Evolutionary conservation across 2,329 filamentous ascomycete genomes (phyloP).

Genomic region (Chrysoporthe cubensis): DNA sequence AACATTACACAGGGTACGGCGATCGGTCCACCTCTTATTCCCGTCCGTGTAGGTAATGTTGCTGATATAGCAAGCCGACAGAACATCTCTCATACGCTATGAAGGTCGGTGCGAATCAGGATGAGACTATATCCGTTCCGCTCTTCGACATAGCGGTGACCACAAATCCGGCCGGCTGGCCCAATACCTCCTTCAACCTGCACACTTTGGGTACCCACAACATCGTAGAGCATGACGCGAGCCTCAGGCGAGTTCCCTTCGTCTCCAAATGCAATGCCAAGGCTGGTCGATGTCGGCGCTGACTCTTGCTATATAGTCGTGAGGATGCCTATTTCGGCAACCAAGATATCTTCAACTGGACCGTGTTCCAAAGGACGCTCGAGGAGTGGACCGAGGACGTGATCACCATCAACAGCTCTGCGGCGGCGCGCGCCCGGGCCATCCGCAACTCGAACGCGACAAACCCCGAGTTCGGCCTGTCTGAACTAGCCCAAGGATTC

Average conservation of each 20-base stretch:
- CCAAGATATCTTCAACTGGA: conserved; percentile 55
- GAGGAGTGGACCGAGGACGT: conserved; percentile 13
- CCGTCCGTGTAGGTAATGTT: background rate
- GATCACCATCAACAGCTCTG: conserved; percentile 16
- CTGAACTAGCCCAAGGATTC: conserved; percentile 50
- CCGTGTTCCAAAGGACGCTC: conserved; percentile 42
- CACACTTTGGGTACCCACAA: conserved; percentile 48
- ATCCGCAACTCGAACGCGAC: conserved; percentile 16
- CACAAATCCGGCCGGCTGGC: conserved; percentile 15
- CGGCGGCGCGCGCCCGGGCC: conserved; percentile 12
- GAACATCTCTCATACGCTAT: conserved; percentile 13
- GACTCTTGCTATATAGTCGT: conserved; percentile 39
- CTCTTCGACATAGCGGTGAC: conserved; percentile 17
- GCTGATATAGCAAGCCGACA: background rate
- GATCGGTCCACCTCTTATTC: background rate
- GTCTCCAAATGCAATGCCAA: background rate
- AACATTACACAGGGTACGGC: conserved; percentile 21
- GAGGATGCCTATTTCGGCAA: conserved; percentile 54
- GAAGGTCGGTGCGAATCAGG: conserved; percentile 20
- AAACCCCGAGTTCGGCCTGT: conserved; percentile 36
- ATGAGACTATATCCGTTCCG: conserved; percentile 14
- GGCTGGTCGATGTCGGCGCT: background rate
- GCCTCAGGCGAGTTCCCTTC: conserved; percentile 40
- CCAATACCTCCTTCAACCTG: conserved; percentile 15
- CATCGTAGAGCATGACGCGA: conserved; percentile 54